Evolutionary conservation across 75 land plant genomes (phyloP), one percentile per base, ranked within the genome.

Genomic region (Picea glauca): DNA sequence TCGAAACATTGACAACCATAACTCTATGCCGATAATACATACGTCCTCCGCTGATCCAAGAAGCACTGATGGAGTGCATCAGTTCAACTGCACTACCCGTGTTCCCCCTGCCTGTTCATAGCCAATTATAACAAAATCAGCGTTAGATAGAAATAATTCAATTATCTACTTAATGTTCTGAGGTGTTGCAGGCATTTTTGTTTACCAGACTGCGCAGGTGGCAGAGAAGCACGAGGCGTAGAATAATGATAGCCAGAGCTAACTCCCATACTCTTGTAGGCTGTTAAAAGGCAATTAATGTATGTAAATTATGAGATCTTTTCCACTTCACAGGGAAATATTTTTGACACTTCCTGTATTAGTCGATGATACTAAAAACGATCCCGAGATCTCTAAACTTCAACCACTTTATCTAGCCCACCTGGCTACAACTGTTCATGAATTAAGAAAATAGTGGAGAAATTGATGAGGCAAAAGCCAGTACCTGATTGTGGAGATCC

Each of bases 11-110:
- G 82, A 78, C 85, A 33, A 90, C 77, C 1, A 60, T 78, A 63
- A 87, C 96, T 64, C 40, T 77, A 83, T 93, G 91, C 15, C 90
- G 81, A 76, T 90, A 91, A 60, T 87, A 87, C 0, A 76, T 62
- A 26, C 30, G 60, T 3, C 83, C 84, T 0, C 78, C 73, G 6
- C 23, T 35, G 23, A 21, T 80, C 98, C 98, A 95, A 35, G 89
- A 63, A 26, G 57, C 68, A 9, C 84, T 83, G 65, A 91, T 83
- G 1, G 74, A 35, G 75, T 93, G 96, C 35, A 86, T 38, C 31
- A 91, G 80, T 33, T 80, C 54, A 23, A 88, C 81, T 54, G 86
- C 54, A 2, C 0, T 70, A 43, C 74, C 40, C 20, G 0, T 43
- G 30, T 70, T 23, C 13, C 43, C 54, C 56, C 26, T 1, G n/a